Evolutionary conservation across 1,139 yeast species (phyloP).

Genomic region (Wickerhamomyces sp.): DNA sequence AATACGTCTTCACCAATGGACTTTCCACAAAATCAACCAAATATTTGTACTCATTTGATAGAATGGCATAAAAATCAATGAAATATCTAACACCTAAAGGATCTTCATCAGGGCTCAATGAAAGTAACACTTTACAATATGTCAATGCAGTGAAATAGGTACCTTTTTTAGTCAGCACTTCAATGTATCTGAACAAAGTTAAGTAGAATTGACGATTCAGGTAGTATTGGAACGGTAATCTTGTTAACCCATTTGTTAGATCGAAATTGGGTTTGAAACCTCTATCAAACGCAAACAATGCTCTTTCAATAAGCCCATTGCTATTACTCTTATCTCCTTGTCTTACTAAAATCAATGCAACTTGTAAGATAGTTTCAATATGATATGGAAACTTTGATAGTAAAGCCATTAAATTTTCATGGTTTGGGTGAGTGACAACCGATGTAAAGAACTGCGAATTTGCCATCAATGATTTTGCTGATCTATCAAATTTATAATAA

Average conservation of each 20-base stretch:
- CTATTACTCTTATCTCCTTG: conserved; percentile 75
- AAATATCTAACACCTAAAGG: conserved; percentile 82
- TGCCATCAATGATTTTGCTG: conserved; percentile 37
- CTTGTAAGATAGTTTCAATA: conserved; percentile 74
- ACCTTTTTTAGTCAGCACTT: conserved; percentile 70
- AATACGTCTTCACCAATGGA: conserved; percentile 52
- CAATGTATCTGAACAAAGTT: conserved; percentile 67
- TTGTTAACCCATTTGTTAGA: conserved; percentile 53
- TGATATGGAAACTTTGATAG: conserved; percentile 67
- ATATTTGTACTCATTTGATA: conserved; percentile 62
- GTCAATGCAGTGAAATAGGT: conserved; percentile 73
- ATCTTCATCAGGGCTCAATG: conserved; percentile 74
- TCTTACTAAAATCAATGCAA: conserved; percentile 67
- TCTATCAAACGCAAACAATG: conserved; percentile 76
- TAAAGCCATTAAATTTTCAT: conserved; percentile 56
- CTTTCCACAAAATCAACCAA: conserved; percentile 52
- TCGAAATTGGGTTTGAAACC: conserved; percentile 45
- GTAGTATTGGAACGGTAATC: conserved; percentile 73
- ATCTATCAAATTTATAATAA: conserved; percentile 49
- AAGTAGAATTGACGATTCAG: conserved; percentile 76
- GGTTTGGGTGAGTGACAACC: conserved; percentile 68
- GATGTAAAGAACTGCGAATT: conserved; percentile 63
- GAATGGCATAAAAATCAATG: conserved; percentile 73
- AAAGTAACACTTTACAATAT: conserved; percentile 65
- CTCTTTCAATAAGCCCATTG: conserved; percentile 69